Evolutionary conservation across 768 basidiomycete species (phyloP).

Genomic region (Dacryopinax primogenitus): DNA sequence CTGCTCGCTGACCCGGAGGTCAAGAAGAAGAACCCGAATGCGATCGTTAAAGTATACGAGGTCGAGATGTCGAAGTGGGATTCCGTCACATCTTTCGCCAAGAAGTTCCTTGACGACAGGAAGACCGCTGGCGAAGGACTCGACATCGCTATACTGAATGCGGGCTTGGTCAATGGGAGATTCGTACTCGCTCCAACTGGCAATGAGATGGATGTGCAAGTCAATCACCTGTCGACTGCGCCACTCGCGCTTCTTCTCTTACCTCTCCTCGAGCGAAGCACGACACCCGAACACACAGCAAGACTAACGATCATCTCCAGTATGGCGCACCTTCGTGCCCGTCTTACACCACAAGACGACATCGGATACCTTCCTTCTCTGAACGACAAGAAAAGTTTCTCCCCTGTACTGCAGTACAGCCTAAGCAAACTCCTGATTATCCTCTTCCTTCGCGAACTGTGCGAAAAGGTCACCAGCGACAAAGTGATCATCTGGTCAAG

Average conservation of each 20-base stretch:
- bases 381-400: neutral
- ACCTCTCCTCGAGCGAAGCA: neutral
- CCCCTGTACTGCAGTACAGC: neutral
- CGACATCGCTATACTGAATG: neutral
- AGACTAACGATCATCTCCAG: neutral
- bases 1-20: neutral
- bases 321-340: neutral
- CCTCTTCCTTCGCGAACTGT: neutral
- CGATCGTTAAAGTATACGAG: neutral
- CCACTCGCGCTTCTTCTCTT: neutral
- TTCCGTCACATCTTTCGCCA: neutral
- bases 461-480: neutral
- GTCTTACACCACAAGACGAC: neutral
- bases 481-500: slow-evolving; percentile 2
- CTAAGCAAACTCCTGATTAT: neutral
- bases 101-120: neutral
- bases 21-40: neutral
- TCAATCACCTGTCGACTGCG: neutral
- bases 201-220: neutral
- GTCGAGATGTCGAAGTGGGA: neutral
- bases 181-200: neutral
- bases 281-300: neutral
- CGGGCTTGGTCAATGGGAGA: neutral
- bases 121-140: neutral
- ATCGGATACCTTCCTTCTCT: neutral